A percentile compares a stretch with the other conserved stretches of the same genome.
These are phyloP conservation scores for Metarhizium robertsii DNA, from an alignment of 2,329 filamentous ascomycete genomes.

Conservation along the genomic window DNA sequence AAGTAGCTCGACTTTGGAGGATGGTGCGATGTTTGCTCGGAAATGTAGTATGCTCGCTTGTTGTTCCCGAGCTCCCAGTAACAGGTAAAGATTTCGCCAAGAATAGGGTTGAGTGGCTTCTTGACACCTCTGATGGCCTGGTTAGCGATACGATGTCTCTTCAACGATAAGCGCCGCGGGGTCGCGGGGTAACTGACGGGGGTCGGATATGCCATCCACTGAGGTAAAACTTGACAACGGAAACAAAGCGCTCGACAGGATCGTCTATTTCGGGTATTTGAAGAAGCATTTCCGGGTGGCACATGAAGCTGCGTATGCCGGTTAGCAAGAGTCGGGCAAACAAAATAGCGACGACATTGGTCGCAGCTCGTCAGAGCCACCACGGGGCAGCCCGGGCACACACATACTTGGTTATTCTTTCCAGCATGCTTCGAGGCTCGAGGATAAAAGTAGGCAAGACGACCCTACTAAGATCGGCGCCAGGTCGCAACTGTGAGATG, in stretches of 20 bases:
- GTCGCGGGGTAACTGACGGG: constrained; percentile 51
- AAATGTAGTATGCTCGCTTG: constrained; percentile 87
- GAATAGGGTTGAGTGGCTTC: constrained; percentile 92
- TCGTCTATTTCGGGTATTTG: constrained; percentile 83
- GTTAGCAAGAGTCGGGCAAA: background rate
- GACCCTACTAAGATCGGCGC: constrained; percentile 88
- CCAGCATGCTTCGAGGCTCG: constrained; percentile 94
- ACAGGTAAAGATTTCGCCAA: constrained; percentile 89
- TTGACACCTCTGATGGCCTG: constrained; percentile 68
- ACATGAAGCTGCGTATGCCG: constrained; percentile 73
- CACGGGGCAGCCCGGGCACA: background rate
- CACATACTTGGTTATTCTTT: constrained; percentile 92
- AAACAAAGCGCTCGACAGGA: constrained; percentile 79
- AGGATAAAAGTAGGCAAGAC: constrained; percentile 96
- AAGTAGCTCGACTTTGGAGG: constrained; percentile 99
- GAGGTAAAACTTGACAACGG: constrained; percentile 95
- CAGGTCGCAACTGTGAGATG: constrained; percentile 91
- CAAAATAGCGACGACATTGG: background rate
- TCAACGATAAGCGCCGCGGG: background rate
- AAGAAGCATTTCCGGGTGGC: constrained; percentile 90
- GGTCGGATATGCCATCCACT: constrained; percentile 99
- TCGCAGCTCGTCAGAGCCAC: background rate
- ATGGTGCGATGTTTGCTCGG: constrained; percentile 96
- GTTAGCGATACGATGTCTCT: background rate
- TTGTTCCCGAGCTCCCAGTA: constrained; percentile 88